Evolutionary conservation across 2,329 filamentous ascomycete species (phyloP).

Genomic region (Hypoxylon sp.): DNA sequence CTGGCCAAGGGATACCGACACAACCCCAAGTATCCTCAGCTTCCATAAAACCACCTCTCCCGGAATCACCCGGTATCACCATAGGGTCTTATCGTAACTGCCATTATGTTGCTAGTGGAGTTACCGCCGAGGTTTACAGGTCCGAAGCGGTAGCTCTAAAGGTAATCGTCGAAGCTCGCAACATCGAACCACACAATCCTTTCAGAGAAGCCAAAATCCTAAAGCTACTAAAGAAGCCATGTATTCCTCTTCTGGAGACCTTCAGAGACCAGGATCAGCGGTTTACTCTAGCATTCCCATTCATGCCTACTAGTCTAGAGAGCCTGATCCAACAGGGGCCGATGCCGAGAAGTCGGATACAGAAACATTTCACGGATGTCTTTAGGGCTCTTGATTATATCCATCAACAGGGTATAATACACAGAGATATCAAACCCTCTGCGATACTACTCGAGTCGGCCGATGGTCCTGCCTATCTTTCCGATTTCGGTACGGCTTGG

Average conservation of each 20-base stretch:
- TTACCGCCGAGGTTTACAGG: constrained; percentile 87
- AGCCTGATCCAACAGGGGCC: constrained; percentile 69
- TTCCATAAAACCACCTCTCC: constrained; percentile 18
- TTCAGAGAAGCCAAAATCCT: constrained; percentile 84
- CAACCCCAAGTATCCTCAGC: neutral
- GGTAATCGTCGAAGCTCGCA: constrained; percentile 79
- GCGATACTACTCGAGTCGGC: constrained; percentile 81
- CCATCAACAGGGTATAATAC: constrained; percentile 82
- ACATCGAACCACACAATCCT: constrained; percentile 85
- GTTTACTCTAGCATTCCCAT: constrained; percentile 87
- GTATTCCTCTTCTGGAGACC: constrained; percentile 77
- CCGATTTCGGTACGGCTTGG: constrained; percentile 96
- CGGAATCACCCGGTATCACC: constrained; percentile 54
- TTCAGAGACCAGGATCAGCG: constrained; percentile 78
- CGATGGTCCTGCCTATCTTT: constrained; percentile 79
- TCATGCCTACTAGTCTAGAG: constrained; percentile 79
- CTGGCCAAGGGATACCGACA: constrained; percentile 41
- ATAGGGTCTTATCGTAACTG: constrained; percentile 69
- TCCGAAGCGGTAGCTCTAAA: constrained; percentile 78
- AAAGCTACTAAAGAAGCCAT: constrained; percentile 64
- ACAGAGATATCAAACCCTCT: constrained; percentile 93
- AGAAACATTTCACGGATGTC: constrained; percentile 70
- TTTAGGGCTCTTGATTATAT: constrained; percentile 78
- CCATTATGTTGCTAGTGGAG: constrained; percentile 70
- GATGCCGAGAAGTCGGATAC: constrained; percentile 52